These are phyloP conservation scores for Mucor lusitanicus DNA, from an alignment of 371 early-diverging fungal genomes.

Conservation along the genomic window DNA sequence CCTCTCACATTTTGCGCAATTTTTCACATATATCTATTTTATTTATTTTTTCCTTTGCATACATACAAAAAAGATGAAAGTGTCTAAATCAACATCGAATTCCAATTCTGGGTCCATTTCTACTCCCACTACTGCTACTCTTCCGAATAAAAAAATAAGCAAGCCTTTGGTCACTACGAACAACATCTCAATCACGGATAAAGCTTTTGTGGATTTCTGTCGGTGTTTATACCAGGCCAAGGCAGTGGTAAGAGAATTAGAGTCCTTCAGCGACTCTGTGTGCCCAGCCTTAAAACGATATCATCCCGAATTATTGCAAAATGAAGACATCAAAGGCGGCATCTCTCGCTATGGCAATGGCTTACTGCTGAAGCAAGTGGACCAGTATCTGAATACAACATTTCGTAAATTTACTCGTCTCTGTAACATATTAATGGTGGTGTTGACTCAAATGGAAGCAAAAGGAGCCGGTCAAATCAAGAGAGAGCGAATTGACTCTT, in stretches of 20 bases:
- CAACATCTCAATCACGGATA: constrained; percentile 16
- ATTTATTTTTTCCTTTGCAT: background rate
- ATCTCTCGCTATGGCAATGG: constrained; percentile 13
- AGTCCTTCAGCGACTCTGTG: constrained; percentile 37
- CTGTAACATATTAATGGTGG: constrained; percentile 35
- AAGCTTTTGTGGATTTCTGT: constrained; percentile 40
- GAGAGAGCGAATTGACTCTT: constrained; percentile 40
- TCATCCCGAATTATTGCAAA: constrained; percentile 8
- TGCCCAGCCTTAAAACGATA: constrained; percentile 26
- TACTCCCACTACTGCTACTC: background rate
- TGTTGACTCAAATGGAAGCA: constrained; percentile 37
- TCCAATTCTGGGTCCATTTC: background rate
- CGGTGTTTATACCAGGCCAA: constrained; percentile 52
- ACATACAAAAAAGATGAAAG: background rate
- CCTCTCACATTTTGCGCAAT: background rate
- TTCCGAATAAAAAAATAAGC: background rate
- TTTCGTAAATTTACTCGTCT: constrained; percentile 44
- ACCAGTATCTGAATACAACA: constrained; percentile 38
- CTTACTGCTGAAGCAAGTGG: constrained; percentile 29
- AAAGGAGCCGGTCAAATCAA: constrained; percentile 17
- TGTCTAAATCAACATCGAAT: background rate
- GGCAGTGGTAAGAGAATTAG: constrained; percentile 40
- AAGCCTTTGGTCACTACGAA: background rate
- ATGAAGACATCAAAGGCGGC: constrained; percentile 17
- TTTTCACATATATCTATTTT: background rate